A percentile compares a stretch with the other conserved stretches of the same genome.
Conservation (phyloP, 2,329 filamentous ascomycete species). For the Tolypocladium paradoxum region DNA sequence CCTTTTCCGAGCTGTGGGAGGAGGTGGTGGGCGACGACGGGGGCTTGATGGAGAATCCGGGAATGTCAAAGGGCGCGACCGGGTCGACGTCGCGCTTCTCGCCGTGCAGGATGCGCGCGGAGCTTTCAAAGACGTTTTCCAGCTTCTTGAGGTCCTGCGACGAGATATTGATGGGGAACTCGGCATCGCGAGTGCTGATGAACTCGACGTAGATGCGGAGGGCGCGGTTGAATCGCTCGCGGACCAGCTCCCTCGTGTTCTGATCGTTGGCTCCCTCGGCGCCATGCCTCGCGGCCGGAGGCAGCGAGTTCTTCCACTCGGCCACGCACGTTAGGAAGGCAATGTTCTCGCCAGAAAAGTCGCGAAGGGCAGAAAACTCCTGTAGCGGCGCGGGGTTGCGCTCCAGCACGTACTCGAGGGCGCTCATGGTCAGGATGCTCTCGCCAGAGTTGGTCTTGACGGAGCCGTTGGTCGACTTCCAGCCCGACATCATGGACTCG, state of each 20-base stretch:
- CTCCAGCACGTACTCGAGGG: constrained; percentile 50
- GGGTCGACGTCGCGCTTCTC: constrained; percentile 23
- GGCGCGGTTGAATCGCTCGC: constrained; percentile 44
- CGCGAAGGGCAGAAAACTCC: constrained; percentile 51
- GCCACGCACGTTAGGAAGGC: constrained; percentile 51
- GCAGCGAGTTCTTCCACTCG: constrained; percentile 38
- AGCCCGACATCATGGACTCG: constrained; percentile 15
- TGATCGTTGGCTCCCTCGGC: constrained; percentile 4
- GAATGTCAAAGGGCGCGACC: constrained; percentile 25
- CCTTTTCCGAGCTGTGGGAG: neutral
- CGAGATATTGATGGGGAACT: constrained; percentile 56
- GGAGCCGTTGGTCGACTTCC: constrained; percentile 23
- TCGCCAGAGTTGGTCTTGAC: constrained; percentile 17
- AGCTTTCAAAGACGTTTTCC: constrained; percentile 42
- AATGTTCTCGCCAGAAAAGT: constrained; percentile 64
- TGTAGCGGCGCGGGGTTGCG: constrained; percentile 50
- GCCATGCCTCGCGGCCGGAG: constrained; percentile 10
- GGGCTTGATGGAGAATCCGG: neutral
- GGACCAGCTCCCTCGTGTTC: constrained; percentile 19
- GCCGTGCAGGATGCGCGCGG: constrained; percentile 32
- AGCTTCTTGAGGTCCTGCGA: constrained; percentile 39
- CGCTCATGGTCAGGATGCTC: constrained; percentile 46
- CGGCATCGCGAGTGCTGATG: constrained; percentile 46
- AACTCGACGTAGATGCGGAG: constrained; percentile 51
- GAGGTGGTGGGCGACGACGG: neutral